Evolutionary conservation across 352 stramenopile species (phyloP), one percentile per base, ranked within the genome.

Genomic region (Discostella stelligera): DNA sequence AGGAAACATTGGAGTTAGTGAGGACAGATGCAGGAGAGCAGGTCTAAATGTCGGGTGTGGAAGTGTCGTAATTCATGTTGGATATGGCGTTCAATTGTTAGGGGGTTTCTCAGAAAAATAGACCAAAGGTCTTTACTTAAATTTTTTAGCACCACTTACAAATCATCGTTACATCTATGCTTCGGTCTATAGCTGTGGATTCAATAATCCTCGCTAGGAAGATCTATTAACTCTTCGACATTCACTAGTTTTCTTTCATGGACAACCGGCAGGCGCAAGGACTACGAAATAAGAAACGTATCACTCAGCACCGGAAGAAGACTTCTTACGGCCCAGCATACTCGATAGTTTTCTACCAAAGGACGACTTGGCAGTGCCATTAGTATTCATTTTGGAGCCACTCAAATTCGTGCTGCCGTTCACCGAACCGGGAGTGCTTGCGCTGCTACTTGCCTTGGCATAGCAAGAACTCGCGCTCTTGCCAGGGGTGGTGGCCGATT

Each of bases 261-360:
- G 32, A 9, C 32, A 9, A 41, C 32, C 32, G 32, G 9, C 32
- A 41, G 3, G 3, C 32, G 4, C 3, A 9, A 41, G 32, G 32
- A 41, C 32, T 9, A n/a, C n/a, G n/a, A n/a, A n/a, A n/a, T n/a
- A 44, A 44, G 37, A 2, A 10, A 3, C 37, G 37, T 44, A 44
- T 69, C 53, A 61, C 53, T 61, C 23, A 3, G 53, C 53, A 37
- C 53, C 21, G 20, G 53, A 41, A 46, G 41, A 41, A 20, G 41
- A 67, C 44, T 67, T 67, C 23, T 67, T 67, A 8, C 60, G 60
- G 44, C 60, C 60, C 16, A 69, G 18, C 49, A 69, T 32, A n/a
- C 60, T 67, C 9, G 59, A 66, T 14, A 67, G 23, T 44, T 37
- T 67, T 18, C 27, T 59, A 21, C 62, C 49, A 20, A 69, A 69